These are phyloP conservation scores for Penicillium soppii DNA, from an alignment of 495 filamentous ascomycete genomes.

Conservation along the genomic window DNA sequence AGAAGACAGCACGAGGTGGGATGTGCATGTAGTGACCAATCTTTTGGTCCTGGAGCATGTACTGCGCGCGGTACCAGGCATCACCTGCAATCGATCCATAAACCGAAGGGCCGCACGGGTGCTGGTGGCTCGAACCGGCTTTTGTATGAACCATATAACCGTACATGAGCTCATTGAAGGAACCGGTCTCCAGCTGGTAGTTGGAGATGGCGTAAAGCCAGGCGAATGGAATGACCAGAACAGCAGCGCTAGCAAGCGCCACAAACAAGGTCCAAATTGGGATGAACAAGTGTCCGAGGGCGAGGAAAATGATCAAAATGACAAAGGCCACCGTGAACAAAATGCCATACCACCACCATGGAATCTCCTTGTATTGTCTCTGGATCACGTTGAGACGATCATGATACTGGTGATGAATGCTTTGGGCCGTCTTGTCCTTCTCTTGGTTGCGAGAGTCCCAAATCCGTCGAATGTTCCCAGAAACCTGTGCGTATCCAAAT, in stretches of 20 bases:
- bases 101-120: constrained; percentile 51
- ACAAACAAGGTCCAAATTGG: constrained; percentile 58
- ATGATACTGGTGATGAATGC: constrained; percentile 52
- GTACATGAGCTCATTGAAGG: constrained; percentile 57
- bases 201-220: constrained; percentile 59
- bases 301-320: constrained; percentile 46
- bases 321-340: constrained; percentile 48
- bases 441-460: constrained; percentile 24
- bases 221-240: constrained; percentile 52
- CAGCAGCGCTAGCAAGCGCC: constrained; percentile 46
- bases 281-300: constrained; percentile 51
- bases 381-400: constrained; percentile 56
- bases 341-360: constrained; percentile 52
- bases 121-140: constrained; percentile 40
- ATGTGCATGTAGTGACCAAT: constrained; percentile 50
- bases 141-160: constrained; percentile 54
- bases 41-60: constrained; percentile 49
- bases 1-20: constrained; percentile 42
- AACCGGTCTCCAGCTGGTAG: constrained; percentile 52
- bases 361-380: constrained; percentile 54
- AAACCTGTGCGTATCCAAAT: constrained; percentile 50
- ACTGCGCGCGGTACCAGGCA: constrained; percentile 54
- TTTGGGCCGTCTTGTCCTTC: constrained; percentile 17
- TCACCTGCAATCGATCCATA: constrained; percentile 52
- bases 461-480: constrained; percentile 39